Conservation (phyloP, 257 asterid species). For the Solanum microdontum region DNA sequence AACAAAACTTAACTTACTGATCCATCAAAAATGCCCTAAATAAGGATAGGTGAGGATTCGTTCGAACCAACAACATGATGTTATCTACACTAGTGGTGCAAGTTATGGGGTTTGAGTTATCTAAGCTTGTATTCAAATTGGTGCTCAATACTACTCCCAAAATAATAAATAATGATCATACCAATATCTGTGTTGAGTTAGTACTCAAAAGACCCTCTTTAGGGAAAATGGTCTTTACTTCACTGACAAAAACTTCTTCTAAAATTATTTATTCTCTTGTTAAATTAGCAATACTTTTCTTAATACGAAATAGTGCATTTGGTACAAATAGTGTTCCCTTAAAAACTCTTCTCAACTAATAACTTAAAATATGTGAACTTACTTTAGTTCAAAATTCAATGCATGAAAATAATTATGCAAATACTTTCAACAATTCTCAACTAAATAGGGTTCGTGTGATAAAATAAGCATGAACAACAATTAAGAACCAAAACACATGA, state of each 20-base stretch:
- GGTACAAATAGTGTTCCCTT: not conserved
- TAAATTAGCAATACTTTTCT: not conserved
- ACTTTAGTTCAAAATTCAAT: not conserved
- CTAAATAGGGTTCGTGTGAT: not conserved
- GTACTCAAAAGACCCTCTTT: not conserved
- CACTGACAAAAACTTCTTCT: not conserved
- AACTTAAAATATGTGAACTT: not conserved
- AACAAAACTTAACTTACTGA: not conserved
- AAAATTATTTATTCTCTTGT: not conserved
- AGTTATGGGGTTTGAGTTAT: not conserved
- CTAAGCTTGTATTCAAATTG: too few species aligned
- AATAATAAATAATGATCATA: not conserved
- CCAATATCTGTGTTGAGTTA: too few species aligned
- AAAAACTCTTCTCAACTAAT: too few species aligned
- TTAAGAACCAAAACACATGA: not conserved
- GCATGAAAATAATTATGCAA: not conserved
- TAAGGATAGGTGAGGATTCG: not conserved
- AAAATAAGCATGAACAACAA: not conserved
- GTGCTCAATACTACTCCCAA: not conserved
- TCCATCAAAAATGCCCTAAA: not conserved
- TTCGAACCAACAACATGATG: not conserved
- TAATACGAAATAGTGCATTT: not conserved
- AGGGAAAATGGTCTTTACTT: not conserved
- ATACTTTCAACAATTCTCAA: not conserved
- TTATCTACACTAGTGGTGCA: not conserved